These are phyloP conservation scores for Rhizophagus clarus DNA, from an alignment of 192 early-diverging fungal species.

Conservation along the genomic window DNA sequence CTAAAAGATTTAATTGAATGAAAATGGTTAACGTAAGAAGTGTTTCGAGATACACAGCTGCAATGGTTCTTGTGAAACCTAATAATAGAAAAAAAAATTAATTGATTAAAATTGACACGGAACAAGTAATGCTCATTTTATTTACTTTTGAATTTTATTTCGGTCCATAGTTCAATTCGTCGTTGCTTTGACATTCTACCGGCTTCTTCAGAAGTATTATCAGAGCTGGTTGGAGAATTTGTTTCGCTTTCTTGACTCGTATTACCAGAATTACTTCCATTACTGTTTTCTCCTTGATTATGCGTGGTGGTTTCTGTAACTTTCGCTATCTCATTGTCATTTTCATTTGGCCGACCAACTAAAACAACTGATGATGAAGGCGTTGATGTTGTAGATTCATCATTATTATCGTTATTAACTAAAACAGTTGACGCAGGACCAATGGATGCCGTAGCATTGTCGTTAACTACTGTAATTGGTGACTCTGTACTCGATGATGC, in stretches of 20 bases:
- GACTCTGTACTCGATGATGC: neutral
- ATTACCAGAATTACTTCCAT: conserved; percentile 8
- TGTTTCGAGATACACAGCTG: conserved; percentile 84
- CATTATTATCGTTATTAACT: conserved; percentile 30
- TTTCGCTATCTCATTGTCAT: neutral
- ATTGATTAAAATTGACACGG: neutral
- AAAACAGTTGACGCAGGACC: neutral
- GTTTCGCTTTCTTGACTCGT: neutral
- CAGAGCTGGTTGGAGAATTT: neutral
- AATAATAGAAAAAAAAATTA: neutral
- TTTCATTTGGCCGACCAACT: neutral
- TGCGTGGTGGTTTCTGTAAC: neutral
- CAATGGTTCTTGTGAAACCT: conserved; percentile 86
- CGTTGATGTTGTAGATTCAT: neutral
- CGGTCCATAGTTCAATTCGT: conserved; percentile 75
- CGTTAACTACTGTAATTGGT: neutral
- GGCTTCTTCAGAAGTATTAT: conserved; percentile 16
- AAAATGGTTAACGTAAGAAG: conserved; percentile 84
- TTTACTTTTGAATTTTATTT: conserved; percentile 84
- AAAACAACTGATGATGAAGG: neutral
- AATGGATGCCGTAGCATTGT: neutral
- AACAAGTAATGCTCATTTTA: no score
- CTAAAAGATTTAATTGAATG: conserved; percentile 88
- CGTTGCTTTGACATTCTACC: conserved; percentile 54
- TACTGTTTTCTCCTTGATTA: neutral